Evolutionary conservation across 2,329 filamentous ascomycete species (phyloP), one percentile per base, ranked within the genome.

Genomic region (Boeremia lycopersici): DNA sequence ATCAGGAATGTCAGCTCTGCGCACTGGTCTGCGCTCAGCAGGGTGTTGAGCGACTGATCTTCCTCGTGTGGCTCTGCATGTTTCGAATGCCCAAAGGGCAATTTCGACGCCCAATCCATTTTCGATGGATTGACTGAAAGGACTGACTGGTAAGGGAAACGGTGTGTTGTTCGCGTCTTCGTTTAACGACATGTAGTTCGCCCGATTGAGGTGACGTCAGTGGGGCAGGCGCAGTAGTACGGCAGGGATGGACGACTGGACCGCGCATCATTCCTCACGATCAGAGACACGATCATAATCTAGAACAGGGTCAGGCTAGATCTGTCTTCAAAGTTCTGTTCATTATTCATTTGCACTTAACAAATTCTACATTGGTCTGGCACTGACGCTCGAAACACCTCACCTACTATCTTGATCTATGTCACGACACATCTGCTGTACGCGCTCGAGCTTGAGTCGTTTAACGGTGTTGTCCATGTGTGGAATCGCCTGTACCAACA

Each of bases 1-100:
- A 82, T 75, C 13, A 82, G 67, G 28, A 81, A 74, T 2, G 78
- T 80, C 17, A 82, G 71, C 17, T 80, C 77, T 40, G 73, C 74
- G 34, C 79, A 77, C 63, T 80, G 76, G 38, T 80, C 76, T 33
- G 72, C 65, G 6, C 72, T 74, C 36, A 82, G 72, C 10, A 81
- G 72, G 6, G 79, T 80, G 1, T 76, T 79, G 46, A 82, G 74
- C 15, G 71, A 74, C 26, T 68, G 64, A 34, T 74, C 70, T 26
- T 73, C 59, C 42, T 68, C 63, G 40, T 69, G 62, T 9, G 67
- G 55, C 7, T 63, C 56, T 29, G 35, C 30, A 19, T 55, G 31
- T 57, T 72, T 71, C 12, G 65, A 63, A 23, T 66, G 68, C 53
- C 72, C 70, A 48, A 74, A 73, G 6, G 70, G 70, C 48, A 75